Base-by-base conservation (phyloP, 75 land plant genomes). In the Pinus albicaulis region DNA sequence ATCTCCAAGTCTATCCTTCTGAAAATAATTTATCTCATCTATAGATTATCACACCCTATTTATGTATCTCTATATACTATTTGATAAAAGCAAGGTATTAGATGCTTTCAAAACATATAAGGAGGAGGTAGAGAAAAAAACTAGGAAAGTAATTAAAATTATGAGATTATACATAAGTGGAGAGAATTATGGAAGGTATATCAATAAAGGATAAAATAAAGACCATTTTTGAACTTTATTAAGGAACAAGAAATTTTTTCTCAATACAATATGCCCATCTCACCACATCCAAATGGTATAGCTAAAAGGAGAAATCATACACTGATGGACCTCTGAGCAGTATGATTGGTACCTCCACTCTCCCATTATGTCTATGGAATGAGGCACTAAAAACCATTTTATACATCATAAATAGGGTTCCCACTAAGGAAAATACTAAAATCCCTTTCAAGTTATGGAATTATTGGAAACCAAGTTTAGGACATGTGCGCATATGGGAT, bases 71-170 rank as follows among this genome's bases (percentile, higher is more conserved):
- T 77, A 77, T 31, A 8, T 70, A 3, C n/a, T 69, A 19, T 52
- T 36, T 56, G 24, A 55, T 20, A 53, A 70, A 70, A 15, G 17
- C 4, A 17, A 77, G 53, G 73, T 20, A 31, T 7, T 68, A 28
- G 13, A 74, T 74, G 66, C 64, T 55, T 80, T 80, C 24, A 74
- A 74, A 55, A 74, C 23, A 2, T 74, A 44, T 28, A 80, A 57
- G 53, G 26, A 0, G 1, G 2, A 74, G 24, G 70, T 80, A 60
- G 0, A 74, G 28, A 80, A 48, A 26, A 0, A 80, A 65, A 25
- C 24, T 7, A 23, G 25, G 0, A 74, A 22, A 55, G 17, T 2
- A 53, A 64, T 79, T 23, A 59, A 80, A 25, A 80, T 48, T 11
- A 17, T 74, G 14, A 74, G 1, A 74, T 74, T 26, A 1, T 14